phyloP scores from a whole-genome alignment of 345 rosid species.

The Acer campestre region DNA sequence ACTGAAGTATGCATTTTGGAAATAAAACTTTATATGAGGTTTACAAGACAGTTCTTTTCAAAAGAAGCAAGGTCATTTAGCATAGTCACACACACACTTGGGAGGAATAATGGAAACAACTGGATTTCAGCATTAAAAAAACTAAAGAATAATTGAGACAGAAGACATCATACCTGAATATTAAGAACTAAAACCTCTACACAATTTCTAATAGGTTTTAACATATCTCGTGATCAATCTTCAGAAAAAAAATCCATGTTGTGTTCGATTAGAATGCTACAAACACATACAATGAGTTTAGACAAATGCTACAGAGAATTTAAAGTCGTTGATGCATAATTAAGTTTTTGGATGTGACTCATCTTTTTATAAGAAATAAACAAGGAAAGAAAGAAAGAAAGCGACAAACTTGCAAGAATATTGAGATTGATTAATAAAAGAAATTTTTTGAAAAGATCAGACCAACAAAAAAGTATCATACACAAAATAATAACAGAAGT shows the following conservation, averaged over 20 bases:
- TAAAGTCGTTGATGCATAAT: neutral
- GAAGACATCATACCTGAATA: neutral
- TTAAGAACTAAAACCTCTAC: neutral
- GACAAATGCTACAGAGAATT: neutral
- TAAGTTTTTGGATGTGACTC: constrained; percentile 1
- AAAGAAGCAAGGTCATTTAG: neutral
- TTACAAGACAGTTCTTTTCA: neutral
- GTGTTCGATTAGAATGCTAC: neutral
- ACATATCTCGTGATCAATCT: neutral
- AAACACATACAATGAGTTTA: neutral
- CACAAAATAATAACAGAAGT: neutral
- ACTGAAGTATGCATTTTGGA: neutral
- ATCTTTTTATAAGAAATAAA: too few relatives aligned
- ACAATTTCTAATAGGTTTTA: too few relatives aligned
- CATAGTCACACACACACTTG: neutral
- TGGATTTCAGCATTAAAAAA: neutral
- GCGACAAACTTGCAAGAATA: neutral
- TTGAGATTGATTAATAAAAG: neutral
- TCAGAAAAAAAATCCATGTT: neutral
- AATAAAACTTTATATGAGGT: neutral
- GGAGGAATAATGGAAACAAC: neutral
- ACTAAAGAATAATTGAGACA: neutral
- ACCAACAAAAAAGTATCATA: too few relatives aligned
- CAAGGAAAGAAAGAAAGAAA: neutral
- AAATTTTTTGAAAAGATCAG: neutral